Evolutionary conservation across 257 asterid genomes (phyloP).

Genomic region (Solanum megistacrolobum): DNA sequence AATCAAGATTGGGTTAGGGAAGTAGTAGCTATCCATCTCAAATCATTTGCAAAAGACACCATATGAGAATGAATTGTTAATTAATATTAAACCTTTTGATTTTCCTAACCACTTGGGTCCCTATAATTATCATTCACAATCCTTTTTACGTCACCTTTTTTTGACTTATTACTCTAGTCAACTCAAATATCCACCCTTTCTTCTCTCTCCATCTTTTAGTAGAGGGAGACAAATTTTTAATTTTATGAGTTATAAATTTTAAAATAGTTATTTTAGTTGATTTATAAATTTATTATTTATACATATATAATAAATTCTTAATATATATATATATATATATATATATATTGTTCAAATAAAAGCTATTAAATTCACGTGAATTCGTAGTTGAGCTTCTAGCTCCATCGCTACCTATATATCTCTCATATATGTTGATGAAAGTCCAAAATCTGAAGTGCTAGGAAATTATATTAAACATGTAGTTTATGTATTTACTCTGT

Average conservation of each 20-base stretch:
- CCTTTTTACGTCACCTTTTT: slow-evolving; percentile 35
- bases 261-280: not conserved
- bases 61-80: slow-evolving; percentile 13
- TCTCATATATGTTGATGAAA: not conserved
- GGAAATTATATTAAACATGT: not conserved
- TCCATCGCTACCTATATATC: not conserved
- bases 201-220: not conserved
- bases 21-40: slow-evolving; percentile 20
- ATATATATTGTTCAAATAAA: not conserved
- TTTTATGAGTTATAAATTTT: not conserved
- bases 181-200: slow-evolving; percentile 12
- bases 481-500: not conserved
- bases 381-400: fast-evolving
- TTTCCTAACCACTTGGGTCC: slow-evolving; percentile 67
- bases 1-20: not conserved
- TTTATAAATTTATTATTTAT: not conserved
- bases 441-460: not conserved
- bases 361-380: not conserved
- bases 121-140: slow-evolving; percentile 48
- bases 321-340: no score
- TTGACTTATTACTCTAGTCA: slow-evolving; percentile 47
- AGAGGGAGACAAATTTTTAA: not conserved
- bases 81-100: slow-evolving; percentile 14
- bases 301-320: no score
- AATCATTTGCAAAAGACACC: slow-evolving; percentile 13